Percentiles rank a stretch among this genome's conserved stretches.
phyloP scores from a whole-genome alignment of 768 basidiomycete species.

The Calvatia gigantea region DNA sequence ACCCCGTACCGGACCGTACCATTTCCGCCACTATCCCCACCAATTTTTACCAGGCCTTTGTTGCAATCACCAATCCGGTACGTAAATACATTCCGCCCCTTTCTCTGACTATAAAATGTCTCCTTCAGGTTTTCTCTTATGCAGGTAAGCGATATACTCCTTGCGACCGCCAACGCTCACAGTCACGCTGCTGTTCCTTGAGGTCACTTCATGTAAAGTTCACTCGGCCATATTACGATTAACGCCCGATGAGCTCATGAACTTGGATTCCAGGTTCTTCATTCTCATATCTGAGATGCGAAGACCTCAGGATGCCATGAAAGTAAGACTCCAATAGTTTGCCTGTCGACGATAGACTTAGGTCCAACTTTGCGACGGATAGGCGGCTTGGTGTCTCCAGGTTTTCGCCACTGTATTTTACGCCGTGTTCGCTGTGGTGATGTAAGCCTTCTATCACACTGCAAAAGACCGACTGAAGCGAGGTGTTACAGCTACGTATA shows the following conservation, averaged over 20 bases:
- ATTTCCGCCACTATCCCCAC: constrained; percentile 34
- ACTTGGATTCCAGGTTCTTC: constrained; percentile 43
- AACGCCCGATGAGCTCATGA: too few relatives aligned
- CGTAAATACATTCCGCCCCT: constrained; percentile 10
- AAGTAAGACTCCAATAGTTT: too few relatives aligned
- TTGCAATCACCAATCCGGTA: constrained; percentile 53
- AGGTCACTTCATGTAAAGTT: constrained; percentile 9
- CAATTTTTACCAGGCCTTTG: constrained; percentile 45
- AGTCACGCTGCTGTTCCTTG: neutral
- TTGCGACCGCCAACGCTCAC: neutral
- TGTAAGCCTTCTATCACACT: constrained; percentile 16
- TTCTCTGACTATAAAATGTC: neutral
- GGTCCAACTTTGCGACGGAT: neutral
- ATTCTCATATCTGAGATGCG: constrained; percentile 58
- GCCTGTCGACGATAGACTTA: neutral
- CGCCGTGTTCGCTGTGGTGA: constrained; percentile 38
- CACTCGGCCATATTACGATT: neutral
- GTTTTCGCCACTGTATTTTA: constrained; percentile 51
- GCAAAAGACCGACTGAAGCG: neutral
- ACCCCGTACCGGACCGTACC: constrained; percentile 38
- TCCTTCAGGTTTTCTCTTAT: constrained; percentile 6
- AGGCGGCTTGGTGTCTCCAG: constrained; percentile 55
- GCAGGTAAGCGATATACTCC: neutral
- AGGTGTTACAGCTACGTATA: constrained; percentile 35
- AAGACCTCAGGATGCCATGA: constrained; percentile 50